A percentile compares a stretch with the other conserved stretches of the same genome.
Conservation (phyloP, 2,329 filamentous ascomycete genomes). For the Monosporascus sp. region DNA sequence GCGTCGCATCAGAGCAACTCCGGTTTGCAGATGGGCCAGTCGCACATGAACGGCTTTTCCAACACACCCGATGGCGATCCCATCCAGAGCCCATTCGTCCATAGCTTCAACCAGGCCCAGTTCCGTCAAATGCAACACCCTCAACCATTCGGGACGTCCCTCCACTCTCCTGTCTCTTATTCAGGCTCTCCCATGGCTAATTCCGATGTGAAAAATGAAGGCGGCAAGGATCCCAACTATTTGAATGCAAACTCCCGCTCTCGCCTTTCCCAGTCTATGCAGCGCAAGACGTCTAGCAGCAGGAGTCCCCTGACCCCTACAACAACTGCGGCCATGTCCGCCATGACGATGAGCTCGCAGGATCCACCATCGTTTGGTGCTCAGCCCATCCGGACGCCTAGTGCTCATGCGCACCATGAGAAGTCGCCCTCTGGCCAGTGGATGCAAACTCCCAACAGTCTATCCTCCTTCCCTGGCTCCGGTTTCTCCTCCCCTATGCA, state of each 20-base stretch:
- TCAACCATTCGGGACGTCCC: slow-evolving; percentile 49
- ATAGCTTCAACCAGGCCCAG: slow-evolving; percentile 71
- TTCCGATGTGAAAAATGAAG: slow-evolving; percentile 44
- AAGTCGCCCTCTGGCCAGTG: slow-evolving; percentile 86
- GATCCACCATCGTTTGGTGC: slow-evolving; percentile 69
- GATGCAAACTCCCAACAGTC: slow-evolving; percentile 80
- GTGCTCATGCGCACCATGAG: slow-evolving; percentile 60
- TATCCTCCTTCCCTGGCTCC: slow-evolving; percentile 82
- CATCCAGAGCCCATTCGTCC: slow-evolving; percentile 83
- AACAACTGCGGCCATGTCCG: slow-evolving; percentile 65
- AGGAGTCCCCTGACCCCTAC: slow-evolving; percentile 82
- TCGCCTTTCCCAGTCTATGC: slow-evolving; percentile 57
- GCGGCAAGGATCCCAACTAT: slow-evolving; percentile 47
- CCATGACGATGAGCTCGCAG: slow-evolving; percentile 60
- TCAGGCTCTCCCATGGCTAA: slow-evolving; percentile 44
- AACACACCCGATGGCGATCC: slow-evolving; percentile 88
- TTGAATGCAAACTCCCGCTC: slow-evolving; percentile 53
- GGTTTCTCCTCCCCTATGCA: slow-evolving; percentile 80
- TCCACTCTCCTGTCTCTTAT: slow-evolving; percentile 48
- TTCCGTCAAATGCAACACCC: slow-evolving; percentile 64
- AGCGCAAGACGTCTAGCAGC: slow-evolving; percentile 67
- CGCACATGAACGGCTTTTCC: slow-evolving; percentile 75
- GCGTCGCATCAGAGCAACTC: slow-evolving; percentile 49
- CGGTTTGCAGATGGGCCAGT: slow-evolving; percentile 57
- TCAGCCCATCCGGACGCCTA: slow-evolving; percentile 69